phyloP scores from a whole-genome alignment of 2,329 filamentous ascomycete species.

The Sarocladium oryzae region DNA sequence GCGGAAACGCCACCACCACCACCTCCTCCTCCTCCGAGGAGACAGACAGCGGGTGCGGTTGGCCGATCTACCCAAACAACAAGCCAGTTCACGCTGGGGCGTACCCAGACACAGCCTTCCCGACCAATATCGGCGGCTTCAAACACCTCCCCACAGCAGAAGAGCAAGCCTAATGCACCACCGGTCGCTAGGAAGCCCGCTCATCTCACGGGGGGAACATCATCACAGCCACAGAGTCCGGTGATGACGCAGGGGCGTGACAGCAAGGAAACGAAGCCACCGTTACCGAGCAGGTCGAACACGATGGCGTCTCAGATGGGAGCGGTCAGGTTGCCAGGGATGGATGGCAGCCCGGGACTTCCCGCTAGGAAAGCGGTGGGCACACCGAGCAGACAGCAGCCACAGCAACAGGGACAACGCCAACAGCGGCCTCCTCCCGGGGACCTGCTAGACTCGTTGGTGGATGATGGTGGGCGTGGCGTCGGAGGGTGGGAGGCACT shows the following conservation, averaged over 20 bases:
- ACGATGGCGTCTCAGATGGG: constrained; percentile 1
- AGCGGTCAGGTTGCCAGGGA: neutral
- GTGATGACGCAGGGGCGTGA: neutral
- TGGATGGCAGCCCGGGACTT: constrained; percentile 16
- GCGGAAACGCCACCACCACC: constrained; percentile 30
- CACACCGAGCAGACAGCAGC: constrained; percentile 12
- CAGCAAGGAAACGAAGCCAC: neutral
- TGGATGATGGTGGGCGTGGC: constrained; percentile 38
- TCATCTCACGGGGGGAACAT: constrained; percentile 30
- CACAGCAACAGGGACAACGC: constrained; percentile 12
- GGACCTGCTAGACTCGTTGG: constrained; percentile 41
- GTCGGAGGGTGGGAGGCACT: constrained; percentile 51
- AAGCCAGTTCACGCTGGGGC: constrained; percentile 6
- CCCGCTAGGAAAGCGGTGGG: constrained; percentile 18
- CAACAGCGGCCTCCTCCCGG: constrained; percentile 24
- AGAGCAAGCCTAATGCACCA: constrained; percentile 38
- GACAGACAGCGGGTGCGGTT: constrained; percentile 25
- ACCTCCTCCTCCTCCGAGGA: constrained; percentile 30
- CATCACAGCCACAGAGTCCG: constrained; percentile 10
- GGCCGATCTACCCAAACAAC: neutral
- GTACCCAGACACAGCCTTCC: constrained; percentile 17
- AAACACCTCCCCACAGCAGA: constrained; percentile 22
- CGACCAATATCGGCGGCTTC: constrained; percentile 30
- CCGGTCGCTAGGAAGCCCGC: constrained; percentile 59
- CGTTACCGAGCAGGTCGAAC: neutral